Evolutionary conservation across 2,329 filamentous ascomycete species (phyloP), one percentile per base, ranked within the genome.

Genomic region (Arthrobotrys megalospora): DNA sequence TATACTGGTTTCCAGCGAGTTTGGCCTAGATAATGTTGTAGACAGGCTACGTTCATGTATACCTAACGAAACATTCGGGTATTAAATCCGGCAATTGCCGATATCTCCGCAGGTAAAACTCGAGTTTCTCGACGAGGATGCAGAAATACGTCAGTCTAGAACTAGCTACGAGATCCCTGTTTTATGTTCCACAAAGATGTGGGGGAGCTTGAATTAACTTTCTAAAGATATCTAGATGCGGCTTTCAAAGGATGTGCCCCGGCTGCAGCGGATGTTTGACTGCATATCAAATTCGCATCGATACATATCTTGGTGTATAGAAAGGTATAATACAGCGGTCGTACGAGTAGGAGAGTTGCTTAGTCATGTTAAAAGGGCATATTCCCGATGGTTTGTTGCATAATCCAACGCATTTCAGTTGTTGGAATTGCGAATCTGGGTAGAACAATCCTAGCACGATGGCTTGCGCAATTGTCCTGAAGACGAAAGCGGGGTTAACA

Each of bases 381-480:
- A n/a, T 45, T 21, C 11, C 52, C 41, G 12, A 38, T 53, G 52
- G 1, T 19, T 16, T 3, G 36, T 55, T 53, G 24, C 67, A 38
- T 36, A 66, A 43, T 66, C 45, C 45, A 63, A 62, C 53, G 67
- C 67, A 53, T 71, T 24, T 12, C 34, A 16, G n/a, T 16, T 71
- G 67, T 71, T 71, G 53, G 67, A 64, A 71, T 64, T 71, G 67
- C 53, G 45, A 45, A 41, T 24, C 24, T n/a, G 3, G 12, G 6
- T 16, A 14, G 32, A 8, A 32, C 28, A 6, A 14, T 43, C 32
- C 55, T 53, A 34, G 32, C 14, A 4, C 8, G 14, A 55, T 21
- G 32, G 52, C 53, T 60, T 38, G 53, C 53, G 53, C 24, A 41
- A 53, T 53, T 16, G 28, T 21, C 12, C 7, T 10, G 43, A 47